These are phyloP conservation scores for Plasmodium coatneyi DNA, from an alignment of 169 alveolate genomes.

Conservation along the genomic window DNA sequence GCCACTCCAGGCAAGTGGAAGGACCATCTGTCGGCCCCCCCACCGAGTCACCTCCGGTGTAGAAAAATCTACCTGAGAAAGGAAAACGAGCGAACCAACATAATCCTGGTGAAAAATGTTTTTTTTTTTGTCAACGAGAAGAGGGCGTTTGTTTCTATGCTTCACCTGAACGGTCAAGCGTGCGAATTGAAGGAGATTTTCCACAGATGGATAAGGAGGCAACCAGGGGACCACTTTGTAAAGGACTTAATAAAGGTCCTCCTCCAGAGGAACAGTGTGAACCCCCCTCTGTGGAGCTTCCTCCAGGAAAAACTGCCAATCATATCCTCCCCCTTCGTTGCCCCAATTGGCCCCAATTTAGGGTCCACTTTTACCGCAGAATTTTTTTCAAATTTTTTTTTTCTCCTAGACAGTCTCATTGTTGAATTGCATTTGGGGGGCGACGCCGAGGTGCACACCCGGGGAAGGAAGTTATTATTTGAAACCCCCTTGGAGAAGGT, in stretches of 20 bases:
- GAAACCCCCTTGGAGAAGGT: not conserved
- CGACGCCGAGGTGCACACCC: not conserved
- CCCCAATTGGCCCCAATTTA: not conserved
- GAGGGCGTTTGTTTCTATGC: constrained; percentile 5
- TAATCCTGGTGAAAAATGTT: constrained; percentile 19
- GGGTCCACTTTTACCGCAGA: not conserved
- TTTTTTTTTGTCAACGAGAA: constrained; percentile 11
- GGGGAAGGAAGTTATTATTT: not conserved
- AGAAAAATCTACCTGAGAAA: not conserved
- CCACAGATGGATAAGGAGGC: not conserved
- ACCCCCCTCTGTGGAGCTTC: not conserved
- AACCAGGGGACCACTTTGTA: not conserved
- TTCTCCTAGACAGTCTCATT: constrained; percentile 6
- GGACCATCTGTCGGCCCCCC: not conserved
- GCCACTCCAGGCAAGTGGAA: not conserved
- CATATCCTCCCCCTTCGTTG: not conserved
- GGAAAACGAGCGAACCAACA: not conserved
- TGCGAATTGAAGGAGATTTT: constrained; percentile 50
- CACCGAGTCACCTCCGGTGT: constrained; percentile 14
- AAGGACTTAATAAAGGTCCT: constrained; percentile 29
- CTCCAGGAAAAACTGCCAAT: not conserved
- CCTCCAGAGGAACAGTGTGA: not conserved
- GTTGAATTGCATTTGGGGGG: not conserved
- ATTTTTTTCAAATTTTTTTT: not conserved
- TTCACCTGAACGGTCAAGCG: constrained; percentile 1